Evolutionary conservation across 441 rosid species (phyloP).

Genomic region (Erodium texanum): DNA sequence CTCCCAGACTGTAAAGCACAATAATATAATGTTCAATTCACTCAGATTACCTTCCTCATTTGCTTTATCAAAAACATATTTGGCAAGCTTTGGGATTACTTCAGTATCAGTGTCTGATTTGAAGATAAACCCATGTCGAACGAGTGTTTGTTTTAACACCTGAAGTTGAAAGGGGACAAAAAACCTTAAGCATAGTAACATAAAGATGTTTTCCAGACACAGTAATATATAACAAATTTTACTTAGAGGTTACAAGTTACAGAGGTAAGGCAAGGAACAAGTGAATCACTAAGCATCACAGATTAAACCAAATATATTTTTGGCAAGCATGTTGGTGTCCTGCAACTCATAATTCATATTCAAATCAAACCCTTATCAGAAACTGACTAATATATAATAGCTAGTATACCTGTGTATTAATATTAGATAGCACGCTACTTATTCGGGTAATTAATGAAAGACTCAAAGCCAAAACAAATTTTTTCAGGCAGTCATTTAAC

Average conservation of each 20-base stretch:
- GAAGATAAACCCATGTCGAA: constrained; percentile 76
- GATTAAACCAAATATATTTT: background rate
- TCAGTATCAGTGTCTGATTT: constrained; percentile 90
- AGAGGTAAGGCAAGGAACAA: background rate
- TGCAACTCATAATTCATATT: background rate
- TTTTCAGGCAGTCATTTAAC: no score
- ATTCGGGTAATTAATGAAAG: no score
- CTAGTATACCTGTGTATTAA: no score
- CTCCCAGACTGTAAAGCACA: background rate
- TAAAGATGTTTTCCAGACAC: background rate
- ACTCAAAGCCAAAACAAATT: no score
- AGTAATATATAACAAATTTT: background rate
- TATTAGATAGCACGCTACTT: no score
- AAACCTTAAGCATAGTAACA: constrained; percentile 8
- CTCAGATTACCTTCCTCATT: constrained; percentile 52
- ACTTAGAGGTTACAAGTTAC: background rate
- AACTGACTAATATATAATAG: no score
- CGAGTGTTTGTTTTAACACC: constrained; percentile 69
- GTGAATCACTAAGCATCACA: background rate
- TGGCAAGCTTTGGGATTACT: constrained; percentile 93
- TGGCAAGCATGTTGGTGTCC: background rate
- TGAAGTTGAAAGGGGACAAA: constrained; percentile 19
- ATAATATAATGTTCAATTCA: background rate
- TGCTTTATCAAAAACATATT: constrained; percentile 78
- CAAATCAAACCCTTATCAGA: no score